phyloP scores from a whole-genome alignment of 495 filamentous ascomycete genomes.

The Penicillium psychrofluorescens region DNA sequence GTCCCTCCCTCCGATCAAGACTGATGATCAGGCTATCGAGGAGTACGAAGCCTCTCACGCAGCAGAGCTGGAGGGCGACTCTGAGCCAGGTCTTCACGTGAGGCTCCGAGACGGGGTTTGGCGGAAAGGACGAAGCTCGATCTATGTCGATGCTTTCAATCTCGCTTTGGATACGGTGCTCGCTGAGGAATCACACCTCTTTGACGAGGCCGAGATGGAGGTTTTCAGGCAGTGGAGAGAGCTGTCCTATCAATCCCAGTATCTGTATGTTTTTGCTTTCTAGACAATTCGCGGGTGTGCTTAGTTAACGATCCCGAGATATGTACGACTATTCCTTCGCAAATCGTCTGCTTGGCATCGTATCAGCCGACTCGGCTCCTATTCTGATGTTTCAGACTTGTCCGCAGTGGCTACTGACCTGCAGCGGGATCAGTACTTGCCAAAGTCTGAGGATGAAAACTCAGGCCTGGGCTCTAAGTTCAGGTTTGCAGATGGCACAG shows the following conservation, averaged over 20 bases:
- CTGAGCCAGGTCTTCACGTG: constrained; percentile 30
- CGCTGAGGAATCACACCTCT: constrained; percentile 82
- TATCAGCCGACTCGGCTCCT: constrained; percentile 65
- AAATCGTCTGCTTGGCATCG: constrained; percentile 96
- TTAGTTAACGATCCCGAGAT: constrained; percentile 39
- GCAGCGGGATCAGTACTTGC: constrained; percentile 30
- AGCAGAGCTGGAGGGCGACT: constrained; percentile 27
- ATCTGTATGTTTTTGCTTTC: constrained; percentile 54
- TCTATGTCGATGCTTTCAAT: constrained; percentile 98
- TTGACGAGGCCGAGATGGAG: constrained; percentile 68
- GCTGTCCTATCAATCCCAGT: constrained; percentile 81
- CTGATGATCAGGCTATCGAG: constrained; percentile 64
- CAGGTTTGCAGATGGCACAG: constrained; percentile 72
- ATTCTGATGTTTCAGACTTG: constrained; percentile 75
- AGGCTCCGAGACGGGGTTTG: constrained; percentile 50
- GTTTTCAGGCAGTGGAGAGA: constrained; percentile 72
- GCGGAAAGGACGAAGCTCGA: constrained; percentile 66
- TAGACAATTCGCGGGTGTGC: background rate
- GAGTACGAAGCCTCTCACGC: constrained; percentile 62
- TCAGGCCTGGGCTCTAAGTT: constrained; percentile 47
- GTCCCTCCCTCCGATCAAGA: constrained; percentile 60
- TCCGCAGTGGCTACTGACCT: constrained; percentile 55
- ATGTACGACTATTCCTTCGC: constrained; percentile 88
- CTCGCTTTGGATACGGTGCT: constrained; percentile 85
- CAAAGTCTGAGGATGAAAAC: constrained; percentile 24